A percentile compares a stretch with the other conserved stretches of the same genome.
Conservation (phyloP, 108 stramenopile species). For the Phaeodactylum tricornutum region DNA sequence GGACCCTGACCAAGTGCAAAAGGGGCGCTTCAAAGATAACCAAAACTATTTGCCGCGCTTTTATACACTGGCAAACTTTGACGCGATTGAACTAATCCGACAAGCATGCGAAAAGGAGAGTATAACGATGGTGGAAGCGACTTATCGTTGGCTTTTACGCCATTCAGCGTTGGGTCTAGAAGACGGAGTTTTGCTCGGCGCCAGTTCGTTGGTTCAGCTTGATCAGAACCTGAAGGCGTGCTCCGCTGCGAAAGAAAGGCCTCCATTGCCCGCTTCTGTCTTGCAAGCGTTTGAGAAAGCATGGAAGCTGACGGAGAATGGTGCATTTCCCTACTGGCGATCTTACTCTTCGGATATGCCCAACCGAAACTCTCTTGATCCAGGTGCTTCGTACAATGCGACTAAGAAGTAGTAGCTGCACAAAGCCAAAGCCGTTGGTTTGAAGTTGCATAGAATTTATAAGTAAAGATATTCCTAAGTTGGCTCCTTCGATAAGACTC, state of each 20-base stretch:
- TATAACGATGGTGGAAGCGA: conserved; percentile 74
- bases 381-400: conserved; percentile 68
- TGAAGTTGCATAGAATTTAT: too few relatives aligned
- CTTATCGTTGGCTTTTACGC: conserved; percentile 81
- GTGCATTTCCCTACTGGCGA: conserved; percentile 82
- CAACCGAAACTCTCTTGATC: conserved; percentile 53
- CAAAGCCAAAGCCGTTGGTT: too few relatives aligned
- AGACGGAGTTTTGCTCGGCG: conserved; percentile 81
- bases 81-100: conserved; percentile 58
- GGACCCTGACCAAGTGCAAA: conserved; percentile 14
- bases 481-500: too few relatives aligned
- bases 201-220: conserved; percentile 64
- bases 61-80: conserved; percentile 68
- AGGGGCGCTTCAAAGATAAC: conserved; percentile 81
- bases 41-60: conserved; percentile 80
- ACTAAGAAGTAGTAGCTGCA: too few relatives aligned
- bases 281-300: conserved; percentile 60
- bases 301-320: conserved; percentile 52
- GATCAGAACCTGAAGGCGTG: conserved; percentile 65
- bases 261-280: conserved; percentile 23
- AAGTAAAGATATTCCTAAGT: too few relatives aligned
- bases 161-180: conserved; percentile 57
- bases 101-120: conserved; percentile 40
- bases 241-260: conserved; percentile 16
- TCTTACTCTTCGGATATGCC: conserved; percentile 80